phyloP scores from a whole-genome alignment of 768 basidiomycete genomes.

The Lenzites betulinus region DNA sequence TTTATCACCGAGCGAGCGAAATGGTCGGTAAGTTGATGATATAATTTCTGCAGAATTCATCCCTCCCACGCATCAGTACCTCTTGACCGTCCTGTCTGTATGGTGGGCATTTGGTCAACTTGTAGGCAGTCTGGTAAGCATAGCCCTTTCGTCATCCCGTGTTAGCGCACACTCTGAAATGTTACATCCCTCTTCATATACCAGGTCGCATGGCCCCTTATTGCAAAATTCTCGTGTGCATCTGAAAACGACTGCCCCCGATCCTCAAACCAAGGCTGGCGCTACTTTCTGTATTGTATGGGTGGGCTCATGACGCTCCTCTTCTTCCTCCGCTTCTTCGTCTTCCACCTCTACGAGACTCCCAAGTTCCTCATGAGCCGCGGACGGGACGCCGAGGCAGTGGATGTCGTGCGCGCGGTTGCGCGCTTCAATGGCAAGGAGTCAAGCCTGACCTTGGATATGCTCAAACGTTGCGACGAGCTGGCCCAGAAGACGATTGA shows the following conservation, averaged over 20 bases:
- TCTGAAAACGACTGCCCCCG: constrained; percentile 42
- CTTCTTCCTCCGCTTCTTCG: constrained; percentile 62
- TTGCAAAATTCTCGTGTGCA: constrained; percentile 67
- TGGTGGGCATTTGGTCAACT: constrained; percentile 84
- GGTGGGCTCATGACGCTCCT: constrained; percentile 69
- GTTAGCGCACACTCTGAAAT: background rate
- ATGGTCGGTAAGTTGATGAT: no score
- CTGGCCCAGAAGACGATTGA: no score
- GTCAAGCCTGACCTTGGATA: constrained; percentile 51
- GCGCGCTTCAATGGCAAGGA: constrained; percentile 60
- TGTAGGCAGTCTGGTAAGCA: constrained; percentile 48
- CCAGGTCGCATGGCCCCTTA: constrained; percentile 72
- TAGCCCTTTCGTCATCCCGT: background rate
- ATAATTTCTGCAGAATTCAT: constrained; percentile 76
- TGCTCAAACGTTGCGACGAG: constrained; percentile 37
- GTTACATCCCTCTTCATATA: background rate
- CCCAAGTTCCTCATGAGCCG: constrained; percentile 74
- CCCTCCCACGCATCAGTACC: constrained; percentile 72
- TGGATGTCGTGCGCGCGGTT: constrained; percentile 60
- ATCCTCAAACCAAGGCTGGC: constrained; percentile 68
- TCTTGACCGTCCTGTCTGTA: constrained; percentile 72
- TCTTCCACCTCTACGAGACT: constrained; percentile 68
- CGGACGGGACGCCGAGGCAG: constrained; percentile 62
- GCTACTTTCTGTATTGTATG: constrained; percentile 74
- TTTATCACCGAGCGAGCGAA: no score